Evolutionary conservation across 2,329 filamentous ascomycete genomes (phyloP), one percentile per base, ranked within the genome.

Genomic region (Aaosphaeria pasadenensis): DNA sequence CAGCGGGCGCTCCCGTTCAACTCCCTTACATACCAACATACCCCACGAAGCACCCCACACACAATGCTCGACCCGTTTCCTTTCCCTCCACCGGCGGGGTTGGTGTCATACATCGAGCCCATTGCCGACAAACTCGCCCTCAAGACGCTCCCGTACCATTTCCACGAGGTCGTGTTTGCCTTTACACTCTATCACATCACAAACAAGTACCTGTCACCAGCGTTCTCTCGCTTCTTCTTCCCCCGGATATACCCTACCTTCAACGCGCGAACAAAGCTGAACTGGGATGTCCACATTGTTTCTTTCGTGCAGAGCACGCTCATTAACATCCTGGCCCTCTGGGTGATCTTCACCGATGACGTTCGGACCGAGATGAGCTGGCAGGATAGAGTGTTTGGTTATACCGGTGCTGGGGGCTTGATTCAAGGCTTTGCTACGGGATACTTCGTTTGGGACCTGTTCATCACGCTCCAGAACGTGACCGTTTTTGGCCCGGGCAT

Each of bases 261-360:
- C 57, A 81, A 83, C 43, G 72, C 75, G 29, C 78, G 80, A 47
- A 88, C 86, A 48, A 81, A 79, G 64, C 76, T 90, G 53, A 94
- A 88, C 76, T 94, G 89, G 89, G 84, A 95, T 67, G 86, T 90
- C 28, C 89, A 92, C 66, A 85, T 92, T 47, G 89, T 94, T 31
- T 91, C 87, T n/a, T 80, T 94, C 57, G 77, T 89, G 47, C 89
- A 95, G 77, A 86, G 84, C 66, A 74, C 78, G 31, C 72, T 89
- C 47, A 88, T 95, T 72, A 89, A 86, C 67, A 67, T 58, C 42
- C 72, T 91, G 31, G 87, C 88, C n/a, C 71, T 94, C 11, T 91
- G 84, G 79, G 80, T 88, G 48, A 88, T 91, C 71, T 60, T 45
- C 46, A 71, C 66, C 39, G 89, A 94, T 67, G 74, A 84, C 38